Percentiles rank a stretch among this genome's conserved stretches.
Evolutionary conservation across 208 protist genomes (phyloP).

Genomic region (Leishmania gerbilli): DNA sequence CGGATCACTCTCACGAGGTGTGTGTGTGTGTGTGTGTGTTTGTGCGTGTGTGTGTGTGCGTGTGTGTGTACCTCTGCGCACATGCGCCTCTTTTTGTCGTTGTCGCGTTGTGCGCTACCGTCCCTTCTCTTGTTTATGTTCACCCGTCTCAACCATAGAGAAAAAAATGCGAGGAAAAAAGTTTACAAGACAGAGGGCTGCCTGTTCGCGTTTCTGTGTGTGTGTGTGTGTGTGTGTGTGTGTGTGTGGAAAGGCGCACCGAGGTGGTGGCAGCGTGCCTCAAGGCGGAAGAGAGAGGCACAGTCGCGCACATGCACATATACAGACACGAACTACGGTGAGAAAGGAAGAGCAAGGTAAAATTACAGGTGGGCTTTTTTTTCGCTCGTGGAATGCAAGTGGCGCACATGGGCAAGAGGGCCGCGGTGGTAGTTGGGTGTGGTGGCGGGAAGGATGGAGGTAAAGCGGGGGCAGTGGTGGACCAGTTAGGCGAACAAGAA

Average conservation of each 20-base stretch:
- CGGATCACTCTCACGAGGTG: neutral
- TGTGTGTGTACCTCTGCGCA: neutral
- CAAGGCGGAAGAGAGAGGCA: neutral
- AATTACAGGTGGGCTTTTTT: neutral
- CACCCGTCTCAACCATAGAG: neutral
- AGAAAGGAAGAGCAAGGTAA: neutral
- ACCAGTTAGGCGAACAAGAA: neutral
- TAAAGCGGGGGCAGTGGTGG: neutral
- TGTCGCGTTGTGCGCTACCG: neutral
- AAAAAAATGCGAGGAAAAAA: neutral
- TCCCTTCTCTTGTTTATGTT: neutral
- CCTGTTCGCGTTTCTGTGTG: neutral
- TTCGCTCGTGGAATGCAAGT: neutral
- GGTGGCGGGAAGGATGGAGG: neutral
- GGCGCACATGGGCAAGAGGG: neutral
- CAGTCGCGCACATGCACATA: neutral
- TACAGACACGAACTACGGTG: neutral
- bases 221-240: neutral
- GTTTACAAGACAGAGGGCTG: neutral
- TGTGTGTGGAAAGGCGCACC: neutral
- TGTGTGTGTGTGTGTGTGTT: neutral
- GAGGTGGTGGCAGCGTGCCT: neutral
- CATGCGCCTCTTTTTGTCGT: constrained; percentile 14
- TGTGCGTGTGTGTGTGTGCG: neutral
- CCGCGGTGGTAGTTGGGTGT: neutral